These are phyloP conservation scores for Silene latifolia DNA, from an alignment of 148 eudicot genomes.

Conservation along the genomic window DNA sequence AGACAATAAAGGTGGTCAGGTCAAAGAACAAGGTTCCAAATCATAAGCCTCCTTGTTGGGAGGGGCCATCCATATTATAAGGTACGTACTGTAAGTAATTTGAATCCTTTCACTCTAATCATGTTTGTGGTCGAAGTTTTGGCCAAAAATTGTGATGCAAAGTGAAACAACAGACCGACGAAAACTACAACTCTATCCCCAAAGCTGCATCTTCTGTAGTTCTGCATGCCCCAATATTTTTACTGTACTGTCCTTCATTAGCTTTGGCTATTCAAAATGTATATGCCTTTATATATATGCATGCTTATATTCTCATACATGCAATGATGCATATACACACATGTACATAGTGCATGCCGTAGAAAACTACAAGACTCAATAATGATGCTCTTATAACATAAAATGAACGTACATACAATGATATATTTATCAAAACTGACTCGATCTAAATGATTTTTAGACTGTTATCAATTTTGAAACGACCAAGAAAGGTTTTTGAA, in stretches of 20 bases:
- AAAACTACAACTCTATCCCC: constrained; percentile 17
- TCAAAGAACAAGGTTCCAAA: constrained; percentile 28
- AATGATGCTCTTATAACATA: neutral
- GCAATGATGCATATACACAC: too few relatives aligned
- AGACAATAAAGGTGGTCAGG: constrained; percentile 10
- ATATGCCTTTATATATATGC: constrained; percentile 10
- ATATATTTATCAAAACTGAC: too few relatives aligned
- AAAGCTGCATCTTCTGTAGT: constrained; percentile 16
- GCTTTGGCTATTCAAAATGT: constrained; percentile 4
- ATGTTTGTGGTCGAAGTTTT: neutral
- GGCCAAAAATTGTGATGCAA: constrained; percentile 18
- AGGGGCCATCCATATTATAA: constrained; percentile 9
- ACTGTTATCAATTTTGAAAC: too few relatives aligned
- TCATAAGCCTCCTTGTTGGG: neutral
- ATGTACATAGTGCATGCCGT: too few relatives aligned
- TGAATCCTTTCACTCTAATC: constrained; percentile 6
- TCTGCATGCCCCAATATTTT: neutral
- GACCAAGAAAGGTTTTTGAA: too few relatives aligned
- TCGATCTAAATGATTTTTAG: too few relatives aligned
- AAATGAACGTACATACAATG: neutral
- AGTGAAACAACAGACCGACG: constrained; percentile 16
- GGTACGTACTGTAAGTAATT: neutral
- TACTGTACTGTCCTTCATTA: constrained; percentile 7
- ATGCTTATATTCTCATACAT: neutral
- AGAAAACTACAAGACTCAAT: too few relatives aligned